Evolutionary conservation across 352 stramenopile species (phyloP).

Genomic region (Phytopythium cucurbitacearum): DNA sequence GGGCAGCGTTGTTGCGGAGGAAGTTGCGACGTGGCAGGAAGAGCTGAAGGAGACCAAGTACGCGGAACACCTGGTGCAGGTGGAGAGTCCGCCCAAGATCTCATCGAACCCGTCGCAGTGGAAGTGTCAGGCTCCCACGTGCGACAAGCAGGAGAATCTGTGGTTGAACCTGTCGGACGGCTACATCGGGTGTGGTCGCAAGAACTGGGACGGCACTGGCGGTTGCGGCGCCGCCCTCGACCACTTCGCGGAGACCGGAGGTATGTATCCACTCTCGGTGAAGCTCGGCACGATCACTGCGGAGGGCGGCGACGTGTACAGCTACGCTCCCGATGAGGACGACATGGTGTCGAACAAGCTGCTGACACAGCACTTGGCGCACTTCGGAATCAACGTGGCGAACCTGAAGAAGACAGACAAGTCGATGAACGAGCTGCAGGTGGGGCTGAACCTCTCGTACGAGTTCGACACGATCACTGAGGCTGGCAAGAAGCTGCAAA

Average conservation of each 20-base stretch:
- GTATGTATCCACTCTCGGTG: constrained; percentile 93
- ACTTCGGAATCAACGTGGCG: constrained; percentile 95
- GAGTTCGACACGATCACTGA: constrained; percentile 99
- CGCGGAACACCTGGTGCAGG: constrained; percentile 63
- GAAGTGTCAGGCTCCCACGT: constrained; percentile 91
- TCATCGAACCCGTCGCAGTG: constrained; percentile 65
- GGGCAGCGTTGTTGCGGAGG: constrained; percentile 69
- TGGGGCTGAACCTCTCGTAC: constrained; percentile 97
- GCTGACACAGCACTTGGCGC: constrained; percentile 90
- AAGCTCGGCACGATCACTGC: constrained; percentile 98
- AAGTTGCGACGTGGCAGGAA: constrained; percentile 81
- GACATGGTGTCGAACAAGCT: constrained; percentile 96
- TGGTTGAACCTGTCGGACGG: constrained; percentile 98
- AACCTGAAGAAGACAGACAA: constrained; percentile 98
- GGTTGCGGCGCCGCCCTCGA: constrained; percentile 95
- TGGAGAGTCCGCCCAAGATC: constrained; percentile 55
- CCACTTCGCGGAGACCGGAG: constrained; percentile 94
- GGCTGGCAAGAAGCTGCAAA: constrained; percentile 89
- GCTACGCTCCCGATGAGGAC: constrained; percentile 97
- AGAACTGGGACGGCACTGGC: constrained; percentile 96
- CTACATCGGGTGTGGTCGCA: constrained; percentile 78
- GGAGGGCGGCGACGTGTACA: constrained; percentile 97
- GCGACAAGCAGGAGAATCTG: constrained; percentile 96
- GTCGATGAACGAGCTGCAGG: constrained; percentile 97
- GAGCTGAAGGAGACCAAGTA: constrained; percentile 78